These are phyloP conservation scores for Coemansia sp. DNA, from an alignment of 192 early-diverging fungal genomes.

Conservation along the genomic window DNA sequence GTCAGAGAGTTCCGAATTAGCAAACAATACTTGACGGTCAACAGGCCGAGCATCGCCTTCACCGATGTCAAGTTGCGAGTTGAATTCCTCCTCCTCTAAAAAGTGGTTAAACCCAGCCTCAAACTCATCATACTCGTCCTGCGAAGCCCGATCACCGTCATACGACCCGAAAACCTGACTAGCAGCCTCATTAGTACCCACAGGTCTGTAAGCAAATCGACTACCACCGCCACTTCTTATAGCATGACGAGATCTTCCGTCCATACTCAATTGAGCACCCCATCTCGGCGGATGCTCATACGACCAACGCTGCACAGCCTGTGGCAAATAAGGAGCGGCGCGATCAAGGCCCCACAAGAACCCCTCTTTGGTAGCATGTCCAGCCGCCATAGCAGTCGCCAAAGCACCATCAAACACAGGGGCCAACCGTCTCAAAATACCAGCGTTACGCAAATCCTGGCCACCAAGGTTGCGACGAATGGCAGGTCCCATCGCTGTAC, in stretches of 20 bases:
- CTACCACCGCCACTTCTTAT: constrained; percentile 26
- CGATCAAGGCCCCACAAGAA: constrained; percentile 45
- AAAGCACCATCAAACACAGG: constrained; percentile 48
- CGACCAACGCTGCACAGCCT: constrained; percentile 48
- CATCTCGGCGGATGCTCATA: constrained; percentile 55
- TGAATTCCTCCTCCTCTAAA: constrained; percentile 42
- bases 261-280: constrained; percentile 36
- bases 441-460: constrained; percentile 12
- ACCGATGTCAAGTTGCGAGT: constrained; percentile 4
- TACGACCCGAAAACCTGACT: constrained; percentile 17
- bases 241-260: constrained; percentile 28
- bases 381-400: constrained; percentile 37
- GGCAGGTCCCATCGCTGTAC: constrained; percentile 29
- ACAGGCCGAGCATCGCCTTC: constrained; percentile 36
- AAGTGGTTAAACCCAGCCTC: constrained; percentile 55
- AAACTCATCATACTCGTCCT: constrained; percentile 52
- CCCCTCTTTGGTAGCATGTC: constrained; percentile 34
- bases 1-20: constrained; percentile 49
- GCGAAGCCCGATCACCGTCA: not conserved
- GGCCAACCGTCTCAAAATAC: constrained; percentile 34
- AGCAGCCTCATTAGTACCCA: constrained; percentile 34
- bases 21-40: constrained; percentile 50
- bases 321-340: constrained; percentile 46
- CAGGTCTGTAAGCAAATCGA: constrained; percentile 39
- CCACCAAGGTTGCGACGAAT: constrained; percentile 16